phyloP scores from a whole-genome alignment of 2,329 filamentous ascomycete genomes.

The Metarhizium sp. region DNA sequence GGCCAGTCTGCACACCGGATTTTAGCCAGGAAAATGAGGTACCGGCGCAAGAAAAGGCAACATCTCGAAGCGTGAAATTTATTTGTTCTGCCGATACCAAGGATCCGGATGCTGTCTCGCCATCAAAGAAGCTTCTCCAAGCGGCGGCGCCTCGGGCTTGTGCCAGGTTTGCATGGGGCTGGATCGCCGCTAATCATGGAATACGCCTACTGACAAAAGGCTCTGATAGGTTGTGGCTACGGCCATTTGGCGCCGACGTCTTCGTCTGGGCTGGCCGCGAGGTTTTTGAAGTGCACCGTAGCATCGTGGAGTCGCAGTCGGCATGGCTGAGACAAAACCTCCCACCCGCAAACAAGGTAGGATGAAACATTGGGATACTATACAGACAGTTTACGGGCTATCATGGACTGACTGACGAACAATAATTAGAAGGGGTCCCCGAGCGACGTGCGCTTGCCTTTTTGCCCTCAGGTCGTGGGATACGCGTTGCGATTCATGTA shows the following conservation, averaged over 20 bases:
- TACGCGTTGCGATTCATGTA: slow-evolving; percentile 27
- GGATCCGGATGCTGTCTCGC: background rate
- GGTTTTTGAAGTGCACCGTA: slow-evolving; percentile 23
- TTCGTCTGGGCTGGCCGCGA: slow-evolving; percentile 15
- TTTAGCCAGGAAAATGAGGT: background rate
- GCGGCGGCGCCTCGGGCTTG: slow-evolving; percentile 17
- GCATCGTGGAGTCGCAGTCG: slow-evolving; percentile 22
- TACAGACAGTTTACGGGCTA: no score
- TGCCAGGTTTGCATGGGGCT: slow-evolving; percentile 12
- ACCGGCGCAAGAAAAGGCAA: background rate
- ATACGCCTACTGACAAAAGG: background rate
- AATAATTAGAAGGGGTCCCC: background rate
- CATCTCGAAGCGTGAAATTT: background rate
- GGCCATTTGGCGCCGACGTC: slow-evolving; percentile 23
- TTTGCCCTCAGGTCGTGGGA: slow-evolving; percentile 16
- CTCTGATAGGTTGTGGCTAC: slow-evolving; percentile 19
- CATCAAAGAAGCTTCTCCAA: slow-evolving; percentile 15
- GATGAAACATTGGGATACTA: background rate
- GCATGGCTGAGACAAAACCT: slow-evolving; percentile 24
- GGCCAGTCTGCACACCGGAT: no score
- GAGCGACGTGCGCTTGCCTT: slow-evolving; percentile 15
- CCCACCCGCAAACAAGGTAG: slow-evolving; percentile 18
- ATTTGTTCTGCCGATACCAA: background rate
- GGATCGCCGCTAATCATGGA: background rate
- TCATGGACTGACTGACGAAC: no score